Percentiles rank a stretch among this genome's conserved stretches.
Conservation (phyloP, 257 asterid species). For the Fraxinus quadrangulata region DNA sequence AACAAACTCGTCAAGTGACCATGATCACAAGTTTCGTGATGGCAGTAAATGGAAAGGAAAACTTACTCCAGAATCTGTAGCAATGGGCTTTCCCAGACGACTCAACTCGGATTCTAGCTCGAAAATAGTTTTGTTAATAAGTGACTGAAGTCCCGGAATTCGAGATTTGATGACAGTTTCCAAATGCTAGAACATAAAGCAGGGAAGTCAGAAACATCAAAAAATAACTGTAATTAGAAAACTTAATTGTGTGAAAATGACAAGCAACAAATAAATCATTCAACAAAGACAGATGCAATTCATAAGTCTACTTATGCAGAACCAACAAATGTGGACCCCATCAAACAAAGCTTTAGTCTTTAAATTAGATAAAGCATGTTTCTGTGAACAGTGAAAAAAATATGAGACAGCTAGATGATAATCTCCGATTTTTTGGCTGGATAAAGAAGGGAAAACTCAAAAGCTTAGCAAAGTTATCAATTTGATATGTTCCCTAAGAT, state of each 20-base stretch:
- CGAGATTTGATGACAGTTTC: constrained; percentile 78
- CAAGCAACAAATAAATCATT: constrained; percentile 13
- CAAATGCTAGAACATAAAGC: constrained; percentile 53
- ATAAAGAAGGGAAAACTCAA: background rate
- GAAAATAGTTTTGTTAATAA: constrained; percentile 64
- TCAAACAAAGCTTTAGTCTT: background rate
- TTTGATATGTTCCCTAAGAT: background rate
- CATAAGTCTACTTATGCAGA: background rate
- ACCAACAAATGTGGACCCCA: background rate
- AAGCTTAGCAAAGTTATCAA: background rate
- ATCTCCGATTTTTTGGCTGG: background rate
- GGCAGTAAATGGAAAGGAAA: constrained; percentile 6
- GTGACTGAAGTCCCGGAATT: constrained; percentile 79
- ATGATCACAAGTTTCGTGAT: constrained; percentile 1
- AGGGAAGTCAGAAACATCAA: constrained; percentile 21
- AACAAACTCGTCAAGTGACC: background rate
- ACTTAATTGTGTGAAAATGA: background rate
- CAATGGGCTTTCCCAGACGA: constrained; percentile 75
- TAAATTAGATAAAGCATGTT: background rate
- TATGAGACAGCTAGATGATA: background rate
- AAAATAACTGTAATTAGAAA: background rate
- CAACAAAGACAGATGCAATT: constrained; percentile 10
- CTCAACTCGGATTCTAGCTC: constrained; percentile 76
- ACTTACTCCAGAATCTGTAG: constrained; percentile 81
- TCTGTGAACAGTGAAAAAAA: background rate